A percentile compares a stretch with the other conserved stretches of the same genome.
Conservation (phyloP, 2,329 filamentous ascomycete species). For the Pyrenochaeta sp. region DNA sequence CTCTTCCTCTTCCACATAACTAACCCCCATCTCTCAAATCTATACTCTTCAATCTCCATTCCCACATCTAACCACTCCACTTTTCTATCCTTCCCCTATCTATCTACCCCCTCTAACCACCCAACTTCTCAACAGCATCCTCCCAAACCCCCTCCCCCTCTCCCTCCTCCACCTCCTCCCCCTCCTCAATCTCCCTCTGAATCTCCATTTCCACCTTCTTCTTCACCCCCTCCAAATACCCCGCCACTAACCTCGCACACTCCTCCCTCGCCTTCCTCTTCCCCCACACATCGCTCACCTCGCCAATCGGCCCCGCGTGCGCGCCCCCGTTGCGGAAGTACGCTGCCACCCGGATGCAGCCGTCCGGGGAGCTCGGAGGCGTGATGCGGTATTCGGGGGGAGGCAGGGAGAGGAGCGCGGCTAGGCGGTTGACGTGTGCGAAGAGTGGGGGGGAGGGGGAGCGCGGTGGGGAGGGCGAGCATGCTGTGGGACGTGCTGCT, state of each 20-base stretch:
- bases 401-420: constrained; percentile 26
- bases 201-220: too few species aligned
- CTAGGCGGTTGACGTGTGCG: constrained; percentile 28
- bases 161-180: constrained; percentile 23
- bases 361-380: constrained; percentile 10
- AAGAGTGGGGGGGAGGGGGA: background rate
- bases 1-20: background rate
- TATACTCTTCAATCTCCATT: constrained; percentile 9
- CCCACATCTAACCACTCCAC: constrained; percentile 1
- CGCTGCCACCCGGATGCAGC: constrained; percentile 48
- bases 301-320: constrained; percentile 47
- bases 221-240: constrained; percentile 48
- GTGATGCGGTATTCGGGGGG: constrained; percentile 30
- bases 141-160: constrained; percentile 4
- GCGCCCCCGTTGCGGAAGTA: constrained; percentile 36
- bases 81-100: background rate
- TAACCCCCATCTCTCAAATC: constrained; percentile 20
- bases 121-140: constrained; percentile 1
- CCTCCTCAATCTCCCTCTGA: constrained; percentile 25
- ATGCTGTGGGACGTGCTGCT: constrained; percentile 3
- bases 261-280: constrained; percentile 60
- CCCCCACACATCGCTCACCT: constrained; percentile 54
- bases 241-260: constrained; percentile 53
- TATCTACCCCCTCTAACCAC: constrained; percentile 2
- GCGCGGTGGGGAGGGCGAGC: constrained; percentile 17